A percentile compares a stretch with the other conserved stretches of the same genome.
These are phyloP conservation scores for Waitea zeae DNA, from an alignment of 1,284 basidiomycete genomes.

Conservation along the genomic window DNA sequence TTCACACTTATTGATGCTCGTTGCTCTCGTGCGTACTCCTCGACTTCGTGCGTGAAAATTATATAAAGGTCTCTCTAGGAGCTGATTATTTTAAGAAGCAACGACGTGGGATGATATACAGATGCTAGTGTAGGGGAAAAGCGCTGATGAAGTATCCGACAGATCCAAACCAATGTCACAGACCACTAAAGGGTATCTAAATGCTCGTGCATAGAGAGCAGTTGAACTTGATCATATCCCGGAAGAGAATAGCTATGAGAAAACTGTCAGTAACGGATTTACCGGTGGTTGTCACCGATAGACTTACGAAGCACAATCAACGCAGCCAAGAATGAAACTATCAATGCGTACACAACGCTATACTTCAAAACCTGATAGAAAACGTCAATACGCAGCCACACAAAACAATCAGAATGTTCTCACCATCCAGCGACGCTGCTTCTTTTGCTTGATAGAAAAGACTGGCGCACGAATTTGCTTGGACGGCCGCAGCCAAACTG, in stretches of 20 bases:
- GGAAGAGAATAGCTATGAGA: constrained; percentile 47
- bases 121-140: too few relatives aligned
- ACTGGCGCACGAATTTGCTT: constrained; percentile 92
- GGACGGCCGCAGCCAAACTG: constrained; percentile 79
- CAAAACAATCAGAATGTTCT: constrained; percentile 11
- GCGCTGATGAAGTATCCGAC: too few relatives aligned
- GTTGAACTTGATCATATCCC: constrained; percentile 9
- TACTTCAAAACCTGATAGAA: constrained; percentile 55
- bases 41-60: too few relatives aligned
- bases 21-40: too few relatives aligned
- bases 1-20: too few relatives aligned
- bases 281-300: neutral
- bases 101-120: too few relatives aligned
- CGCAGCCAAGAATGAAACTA: constrained; percentile 71
- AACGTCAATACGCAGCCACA: constrained; percentile 6
- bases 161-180: too few relatives aligned
- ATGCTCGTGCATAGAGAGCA: neutral
- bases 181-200: too few relatives aligned
- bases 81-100: too few relatives aligned
- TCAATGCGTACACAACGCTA: constrained; percentile 67
- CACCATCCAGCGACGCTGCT: constrained; percentile 83
- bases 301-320: constrained; percentile 63
- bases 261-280: neutral
- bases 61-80: too few relatives aligned
- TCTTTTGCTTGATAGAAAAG: constrained; percentile 88